phyloP scores from a whole-genome alignment of 352 stramenopile genomes.

The Stramenopiles sp. region DNA sequence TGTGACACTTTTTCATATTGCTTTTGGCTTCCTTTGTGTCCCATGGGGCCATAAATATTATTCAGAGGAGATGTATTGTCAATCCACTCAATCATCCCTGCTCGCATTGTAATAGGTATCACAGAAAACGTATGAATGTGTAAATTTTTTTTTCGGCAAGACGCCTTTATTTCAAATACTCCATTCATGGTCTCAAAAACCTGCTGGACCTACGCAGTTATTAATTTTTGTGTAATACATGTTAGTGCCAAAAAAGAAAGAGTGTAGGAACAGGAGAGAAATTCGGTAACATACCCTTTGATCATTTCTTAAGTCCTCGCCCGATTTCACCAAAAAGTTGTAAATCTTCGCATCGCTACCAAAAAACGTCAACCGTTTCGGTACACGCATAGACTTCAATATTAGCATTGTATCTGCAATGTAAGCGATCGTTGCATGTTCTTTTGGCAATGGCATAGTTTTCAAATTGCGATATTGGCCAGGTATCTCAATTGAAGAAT shows the following conservation, averaged over 20 bases:
- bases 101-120: slow-evolving; percentile 55
- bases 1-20: slow-evolving; percentile 42
- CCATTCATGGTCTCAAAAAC: slow-evolving; percentile 73
- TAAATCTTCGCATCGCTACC: neutral
- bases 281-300: too few relatives aligned
- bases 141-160: slow-evolving; percentile 41
- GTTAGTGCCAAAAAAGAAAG: too few relatives aligned
- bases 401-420: neutral
- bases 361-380: neutral
- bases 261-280: too few relatives aligned
- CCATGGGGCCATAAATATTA: slow-evolving; percentile 44
- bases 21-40: slow-evolving; percentile 50
- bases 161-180: slow-evolving; percentile 40
- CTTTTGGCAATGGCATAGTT: slow-evolving; percentile 1
- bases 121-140: slow-evolving; percentile 48
- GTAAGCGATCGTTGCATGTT: neutral
- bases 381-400: neutral
- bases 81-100: slow-evolving; percentile 58
- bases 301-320: slow-evolving; percentile 66
- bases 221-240: too few relatives aligned
- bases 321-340: slow-evolving; percentile 26
- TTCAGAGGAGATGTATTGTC: slow-evolving; percentile 48
- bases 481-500: slow-evolving; percentile 5
- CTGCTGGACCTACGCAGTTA: too few relatives aligned
- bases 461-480: slow-evolving; percentile 6